Percentiles rank a stretch among this genome's conserved stretches.
phyloP scores from a whole-genome alignment of 148 eudicot species.

The Heliamphora exappendiculata region DNA sequence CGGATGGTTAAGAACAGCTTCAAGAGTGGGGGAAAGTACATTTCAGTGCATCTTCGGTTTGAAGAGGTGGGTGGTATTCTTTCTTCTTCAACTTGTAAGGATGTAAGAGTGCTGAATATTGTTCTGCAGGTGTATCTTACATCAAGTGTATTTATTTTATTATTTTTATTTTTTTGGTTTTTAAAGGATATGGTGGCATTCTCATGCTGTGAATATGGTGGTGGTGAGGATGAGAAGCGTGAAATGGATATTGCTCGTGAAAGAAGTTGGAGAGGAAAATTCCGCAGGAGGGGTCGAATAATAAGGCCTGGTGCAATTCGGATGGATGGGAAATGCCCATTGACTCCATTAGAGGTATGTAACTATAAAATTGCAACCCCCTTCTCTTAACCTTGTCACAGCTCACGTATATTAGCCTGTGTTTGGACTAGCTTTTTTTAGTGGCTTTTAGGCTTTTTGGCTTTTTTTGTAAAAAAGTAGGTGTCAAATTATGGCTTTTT shows the following conservation, averaged over 20 bases:
- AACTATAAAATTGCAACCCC: background rate
- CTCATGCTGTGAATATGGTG: conserved; percentile 96
- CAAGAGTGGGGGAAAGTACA: conserved; percentile 68
- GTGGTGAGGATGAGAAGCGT: conserved; percentile 79
- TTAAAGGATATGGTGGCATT: conserved; percentile 98
- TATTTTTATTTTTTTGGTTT: too few species aligned
- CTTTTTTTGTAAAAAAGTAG: too few species aligned
- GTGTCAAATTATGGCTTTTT: too few species aligned
- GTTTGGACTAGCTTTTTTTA: too few species aligned
- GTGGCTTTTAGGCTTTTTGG: too few species aligned
- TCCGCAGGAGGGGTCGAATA: conserved; percentile 72
- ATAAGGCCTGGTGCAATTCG: conserved; percentile 88
- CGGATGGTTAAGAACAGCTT: conserved; percentile 71
- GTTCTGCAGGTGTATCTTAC: background rate
- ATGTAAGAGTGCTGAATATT: background rate
- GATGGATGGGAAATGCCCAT: conserved; percentile 92
- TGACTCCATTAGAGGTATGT: conserved; percentile 92
- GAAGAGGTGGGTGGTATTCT: conserved; percentile 73
- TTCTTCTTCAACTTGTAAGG: background rate
- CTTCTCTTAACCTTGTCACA: background rate
- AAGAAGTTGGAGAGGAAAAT: conserved; percentile 98
- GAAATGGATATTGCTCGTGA: conserved; percentile 98
- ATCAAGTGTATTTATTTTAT: conserved; percentile 6
- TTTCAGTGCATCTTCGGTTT: conserved; percentile 94
- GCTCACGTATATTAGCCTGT: background rate